These are phyloP conservation scores for Didymella pinodella DNA, from an alignment of 2,329 filamentous ascomycete species.

Conservation along the genomic window DNA sequence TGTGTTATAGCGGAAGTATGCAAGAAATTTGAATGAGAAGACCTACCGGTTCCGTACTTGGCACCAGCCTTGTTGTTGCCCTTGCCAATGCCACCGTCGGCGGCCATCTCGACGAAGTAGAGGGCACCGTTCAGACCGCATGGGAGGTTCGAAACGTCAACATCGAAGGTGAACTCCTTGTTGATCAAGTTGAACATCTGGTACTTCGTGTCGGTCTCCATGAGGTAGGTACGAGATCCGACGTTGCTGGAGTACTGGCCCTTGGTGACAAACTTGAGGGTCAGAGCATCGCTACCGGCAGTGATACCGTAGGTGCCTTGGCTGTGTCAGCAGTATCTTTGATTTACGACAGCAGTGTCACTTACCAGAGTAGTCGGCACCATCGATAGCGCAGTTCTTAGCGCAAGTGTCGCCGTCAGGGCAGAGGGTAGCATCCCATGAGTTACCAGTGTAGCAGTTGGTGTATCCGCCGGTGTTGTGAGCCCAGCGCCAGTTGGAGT, in stretches of 20 bases:
- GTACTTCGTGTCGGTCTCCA: constrained; percentile 53
- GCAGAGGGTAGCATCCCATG: constrained; percentile 54
- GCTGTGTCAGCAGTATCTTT: not conserved
- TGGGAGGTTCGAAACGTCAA: constrained; percentile 65
- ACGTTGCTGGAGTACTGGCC: constrained; percentile 54
- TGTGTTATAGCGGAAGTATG: constrained; percentile 18
- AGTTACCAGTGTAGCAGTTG: constrained; percentile 60
- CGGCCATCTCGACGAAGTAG: constrained; percentile 66
- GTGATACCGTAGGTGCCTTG: constrained; percentile 58
- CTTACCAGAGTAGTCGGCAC: constrained; percentile 53
- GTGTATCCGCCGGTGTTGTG: constrained; percentile 56
- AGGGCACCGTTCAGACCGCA: constrained; percentile 72
- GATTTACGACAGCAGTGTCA: not conserved
- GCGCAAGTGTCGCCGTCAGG: constrained; percentile 50
- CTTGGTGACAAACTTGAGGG: constrained; percentile 66
- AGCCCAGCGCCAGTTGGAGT: constrained; percentile 61
- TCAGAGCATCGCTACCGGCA: constrained; percentile 61
- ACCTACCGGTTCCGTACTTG: constrained; percentile 66
- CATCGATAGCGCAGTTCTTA: constrained; percentile 54
- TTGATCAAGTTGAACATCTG: constrained; percentile 53
- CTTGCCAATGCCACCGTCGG: constrained; percentile 54
- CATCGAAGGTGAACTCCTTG: constrained; percentile 54
- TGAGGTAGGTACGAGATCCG: constrained; percentile 54
- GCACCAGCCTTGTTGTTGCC: constrained; percentile 62
- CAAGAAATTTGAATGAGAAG: rapidly evolving